Conservation (phyloP, 2,329 filamentous ascomycete species). For the Aspergillus spinulosporus region DNA sequence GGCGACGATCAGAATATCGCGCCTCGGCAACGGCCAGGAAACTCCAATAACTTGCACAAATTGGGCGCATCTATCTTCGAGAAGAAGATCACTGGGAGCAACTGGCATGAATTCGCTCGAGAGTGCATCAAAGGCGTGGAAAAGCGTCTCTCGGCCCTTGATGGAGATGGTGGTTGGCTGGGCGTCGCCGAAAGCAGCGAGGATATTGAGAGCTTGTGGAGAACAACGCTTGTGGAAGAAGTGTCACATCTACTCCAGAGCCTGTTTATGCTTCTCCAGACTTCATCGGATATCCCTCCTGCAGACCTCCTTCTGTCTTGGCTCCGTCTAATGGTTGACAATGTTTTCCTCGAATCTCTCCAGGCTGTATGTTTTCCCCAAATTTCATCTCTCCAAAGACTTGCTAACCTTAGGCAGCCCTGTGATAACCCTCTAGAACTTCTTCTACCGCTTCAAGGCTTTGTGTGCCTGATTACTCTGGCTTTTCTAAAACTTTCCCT, state of each 20-base stretch:
- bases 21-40: constrained; percentile 12
- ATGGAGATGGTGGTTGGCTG: constrained; percentile 47
- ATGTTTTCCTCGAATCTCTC: constrained; percentile 68
- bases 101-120: constrained; percentile 30
- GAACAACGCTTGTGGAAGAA: constrained; percentile 65
- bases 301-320: constrained; percentile 64
- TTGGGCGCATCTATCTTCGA: constrained; percentile 36
- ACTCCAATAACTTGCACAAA: constrained; percentile 23
- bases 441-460: constrained; percentile 63
- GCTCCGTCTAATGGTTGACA: constrained; percentile 71
- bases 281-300: constrained; percentile 58
- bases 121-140: constrained; percentile 39
- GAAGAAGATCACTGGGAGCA: constrained; percentile 27
- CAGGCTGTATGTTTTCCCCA: constrained; percentile 50
- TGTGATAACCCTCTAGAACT: constrained; percentile 42
- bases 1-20: constrained; percentile 21
- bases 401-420: constrained; percentile 33
- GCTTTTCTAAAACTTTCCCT: constrained; percentile 69
- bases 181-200: constrained; percentile 52
- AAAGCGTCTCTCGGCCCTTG: constrained; percentile 36
- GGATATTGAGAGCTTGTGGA: constrained; percentile 63
- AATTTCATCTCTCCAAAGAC: constrained; percentile 2
- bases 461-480: constrained; percentile 70
- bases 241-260: constrained; percentile 72
- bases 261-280: constrained; percentile 68